Conservation (phyloP, 208 protist genomes). For the Leishmania lainsoni region DNA sequence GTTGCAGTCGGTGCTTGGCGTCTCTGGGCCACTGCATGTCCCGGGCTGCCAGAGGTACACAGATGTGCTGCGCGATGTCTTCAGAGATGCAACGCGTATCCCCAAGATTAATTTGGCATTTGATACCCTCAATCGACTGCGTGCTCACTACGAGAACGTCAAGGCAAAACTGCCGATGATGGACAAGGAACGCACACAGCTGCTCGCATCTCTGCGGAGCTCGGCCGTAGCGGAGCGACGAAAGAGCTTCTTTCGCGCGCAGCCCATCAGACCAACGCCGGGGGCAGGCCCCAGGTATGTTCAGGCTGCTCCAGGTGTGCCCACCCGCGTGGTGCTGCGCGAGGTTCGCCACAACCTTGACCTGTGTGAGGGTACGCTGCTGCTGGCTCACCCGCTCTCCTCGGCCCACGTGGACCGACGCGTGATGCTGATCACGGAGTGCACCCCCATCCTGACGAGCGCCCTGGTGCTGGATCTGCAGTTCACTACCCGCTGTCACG, state of each 20-base stretch:
- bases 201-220: conserved; percentile 44
- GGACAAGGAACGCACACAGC: conserved; percentile 44
- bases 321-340: conserved; percentile 55
- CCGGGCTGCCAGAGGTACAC: conserved; percentile 59
- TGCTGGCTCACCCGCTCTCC: conserved; percentile 84
- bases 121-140: conserved; percentile 70
- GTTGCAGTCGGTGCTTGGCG: conserved; percentile 59
- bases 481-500: conserved; percentile 78
- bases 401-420: conserved; percentile 80
- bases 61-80: conserved; percentile 54
- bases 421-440: conserved; percentile 82
- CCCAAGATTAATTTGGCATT: conserved; percentile 70
- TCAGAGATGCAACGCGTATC: conserved; percentile 40
- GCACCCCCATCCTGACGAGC: conserved; percentile 56
- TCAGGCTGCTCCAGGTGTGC: conserved; percentile 39
- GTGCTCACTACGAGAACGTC: conserved; percentile 71
- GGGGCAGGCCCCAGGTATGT: conserved; percentile 31
- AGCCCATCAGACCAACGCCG: conserved; percentile 26
- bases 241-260: conserved; percentile 48
- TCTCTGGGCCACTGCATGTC: conserved; percentile 50
- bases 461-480: conserved; percentile 82
- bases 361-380: conserved; percentile 62
- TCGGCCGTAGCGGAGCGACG: conserved; percentile 30
- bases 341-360: conserved; percentile 40
- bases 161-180: conserved; percentile 49